A percentile compares a stretch with the other conserved stretches of the same genome.
Evolutionary conservation across 2,329 filamentous ascomycete genomes (phyloP).

Genomic region (Daldinia sp.): DNA sequence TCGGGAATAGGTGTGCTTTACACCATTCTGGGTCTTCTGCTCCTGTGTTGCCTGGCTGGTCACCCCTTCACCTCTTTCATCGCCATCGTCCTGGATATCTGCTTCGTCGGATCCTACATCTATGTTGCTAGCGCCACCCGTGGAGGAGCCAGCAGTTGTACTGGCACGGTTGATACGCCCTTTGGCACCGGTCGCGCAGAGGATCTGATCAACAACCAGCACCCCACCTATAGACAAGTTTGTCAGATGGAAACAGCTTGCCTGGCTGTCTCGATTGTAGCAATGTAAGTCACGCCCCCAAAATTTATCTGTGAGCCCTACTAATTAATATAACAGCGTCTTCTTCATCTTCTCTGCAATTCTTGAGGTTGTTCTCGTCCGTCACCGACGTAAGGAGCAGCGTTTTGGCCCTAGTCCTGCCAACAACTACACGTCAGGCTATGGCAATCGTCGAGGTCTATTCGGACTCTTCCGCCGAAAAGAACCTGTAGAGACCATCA

Average conservation of each 20-base stretch:
- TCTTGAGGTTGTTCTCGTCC: constrained; percentile 75
- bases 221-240: constrained; percentile 64
- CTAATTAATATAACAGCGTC: constrained; percentile 59
- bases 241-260: constrained; percentile 82
- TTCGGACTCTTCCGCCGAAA: constrained; percentile 52
- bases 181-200: constrained; percentile 73
- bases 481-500: constrained; percentile 36
- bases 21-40: constrained; percentile 75
- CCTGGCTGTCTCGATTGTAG: constrained; percentile 83
- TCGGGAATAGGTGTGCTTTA: constrained; percentile 81
- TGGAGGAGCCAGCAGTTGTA: constrained; percentile 74
- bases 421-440: constrained; percentile 57
- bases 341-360: constrained; percentile 81
- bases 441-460: constrained; percentile 49
- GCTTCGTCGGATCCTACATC: constrained; percentile 81
- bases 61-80: constrained; percentile 78
- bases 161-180: constrained; percentile 70
- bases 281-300: constrained; percentile 65
- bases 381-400: constrained; percentile 71
- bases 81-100: constrained; percentile 80
- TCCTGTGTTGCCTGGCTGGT: constrained; percentile 85
- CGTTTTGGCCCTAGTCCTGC: constrained; percentile 57
- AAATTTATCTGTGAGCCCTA: neutral
- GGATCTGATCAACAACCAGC: constrained; percentile 60
- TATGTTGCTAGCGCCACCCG: constrained; percentile 83